Percentiles rank a stretch among this genome's conserved stretches.
Evolutionary conservation across 2,329 filamentous ascomycete genomes (phyloP).

Genomic region (Fusarium metavorans): DNA sequence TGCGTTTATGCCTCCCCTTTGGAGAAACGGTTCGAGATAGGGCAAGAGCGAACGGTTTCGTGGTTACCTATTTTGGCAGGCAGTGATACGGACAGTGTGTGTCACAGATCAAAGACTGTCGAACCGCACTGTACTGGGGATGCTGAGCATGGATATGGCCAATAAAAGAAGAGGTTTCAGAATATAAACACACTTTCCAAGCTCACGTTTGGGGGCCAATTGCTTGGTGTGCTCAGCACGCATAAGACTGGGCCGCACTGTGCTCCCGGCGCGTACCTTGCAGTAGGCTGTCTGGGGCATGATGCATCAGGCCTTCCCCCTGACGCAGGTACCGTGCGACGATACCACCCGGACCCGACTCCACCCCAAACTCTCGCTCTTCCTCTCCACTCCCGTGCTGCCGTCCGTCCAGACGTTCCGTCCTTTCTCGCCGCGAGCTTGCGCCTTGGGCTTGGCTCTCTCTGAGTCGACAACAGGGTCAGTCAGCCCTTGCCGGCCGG

Average conservation of each 20-base stretch:
- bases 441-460: constrained; percentile 37
- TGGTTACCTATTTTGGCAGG: constrained; percentile 34
- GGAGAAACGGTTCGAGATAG: constrained; percentile 26
- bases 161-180: constrained; percentile 23
- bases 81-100: constrained; percentile 2
- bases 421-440: constrained; percentile 43
- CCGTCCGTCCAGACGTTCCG: constrained; percentile 25
- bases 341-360: constrained; percentile 20
- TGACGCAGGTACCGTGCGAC: constrained; percentile 37
- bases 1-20: constrained; percentile 27
- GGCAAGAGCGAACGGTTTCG: constrained; percentile 34
- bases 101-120: background rate
- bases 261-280: constrained; percentile 43
- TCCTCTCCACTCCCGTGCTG: constrained; percentile 31
- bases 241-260: constrained; percentile 13
- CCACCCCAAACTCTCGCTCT: constrained; percentile 36
- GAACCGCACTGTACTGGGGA: background rate
- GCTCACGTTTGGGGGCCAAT: constrained; percentile 39
- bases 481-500: constrained; percentile 16
- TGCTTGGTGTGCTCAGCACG: constrained; percentile 20
- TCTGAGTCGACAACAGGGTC: constrained; percentile 29
- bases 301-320: constrained; percentile 22
- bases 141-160: background rate
- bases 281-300: constrained; percentile 35
- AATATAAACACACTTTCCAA: constrained; percentile 23